Evolutionary conservation across 495 filamentous ascomycete genomes (phyloP), one percentile per base, ranked within the genome.

Genomic region (Delitschia confertaspora): DNA sequence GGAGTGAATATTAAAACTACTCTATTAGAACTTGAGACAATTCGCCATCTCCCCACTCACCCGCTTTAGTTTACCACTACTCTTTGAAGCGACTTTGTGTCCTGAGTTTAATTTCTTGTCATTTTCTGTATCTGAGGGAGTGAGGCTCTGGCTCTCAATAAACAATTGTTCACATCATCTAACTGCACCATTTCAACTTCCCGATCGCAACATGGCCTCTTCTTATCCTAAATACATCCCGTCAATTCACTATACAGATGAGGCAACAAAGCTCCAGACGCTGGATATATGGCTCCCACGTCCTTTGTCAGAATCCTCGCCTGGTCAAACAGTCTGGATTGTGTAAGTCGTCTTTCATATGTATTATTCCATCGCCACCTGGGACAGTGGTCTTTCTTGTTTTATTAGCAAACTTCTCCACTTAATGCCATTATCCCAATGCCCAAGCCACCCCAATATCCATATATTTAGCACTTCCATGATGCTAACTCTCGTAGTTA

Each of bases 231-330:
- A 40, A 3, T 23, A 40, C 11, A 13, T 29, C 37, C 37, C 9
- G 9, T 33, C 25, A 8, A 38, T 45, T 16, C 45, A 49, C 0
- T 57, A 57, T 38, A 53, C 49, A 6, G 7, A 30, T 6, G 38
- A 45, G 3, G 17, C 49, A 1, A 26, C 36, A 1, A 24, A 8
- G 4, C 39, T 55, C n/a, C 50, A 49, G 26, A 58, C 50, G 2
- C 31, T 58, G 9, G 36, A 42, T 19, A 30, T 58, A 23, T 54
- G 39, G 36, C 46, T 58, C 13, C 55, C 55, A 5, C 45, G 55
- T 0, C 55, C 51, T 2, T 36, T 49, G 13, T 1, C 7, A 1
- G 11, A 34, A 11, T 50, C 50, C 19, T 5, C 27, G 13, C 45
- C 38, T 5, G 14, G 29, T 1, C 14, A 4, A 11, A 38, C 33